Evolutionary conservation across 1,284 basidiomycete genomes (phyloP), one percentile per base, ranked within the genome.

Genomic region (Neolentinus lepideus): DNA sequence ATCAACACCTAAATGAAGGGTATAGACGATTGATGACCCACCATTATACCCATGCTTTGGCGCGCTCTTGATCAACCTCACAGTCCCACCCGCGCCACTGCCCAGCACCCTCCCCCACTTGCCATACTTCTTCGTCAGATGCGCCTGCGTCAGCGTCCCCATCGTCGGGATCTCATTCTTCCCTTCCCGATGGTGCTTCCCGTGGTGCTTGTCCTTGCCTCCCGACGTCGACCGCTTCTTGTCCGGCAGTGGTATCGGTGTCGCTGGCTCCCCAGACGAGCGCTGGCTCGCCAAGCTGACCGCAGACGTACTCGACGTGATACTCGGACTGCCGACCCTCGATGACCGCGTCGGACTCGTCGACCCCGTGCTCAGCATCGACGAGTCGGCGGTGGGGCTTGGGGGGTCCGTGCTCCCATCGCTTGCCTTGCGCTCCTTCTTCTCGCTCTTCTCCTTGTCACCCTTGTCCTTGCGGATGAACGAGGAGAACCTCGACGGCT

Each of bases 41-140:
- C 47, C 47, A 26, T 29, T 29, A 50, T 50, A 50, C 48, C 90
- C 91, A 29, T 81, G 81, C 77, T 94, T 95, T 61, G 68, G 72
- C 63, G 77, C 83, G 56, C 87, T 88, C 75, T 95, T 96, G 74
- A 99, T 97, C 60, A 99, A 80, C 47, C 97, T 84, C 43, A 99
- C 97, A 0, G 97, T 99, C 27, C 97, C 97, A 36, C 97, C 97
- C 1, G 97, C 97, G 48, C 97, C 97, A 11, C 90, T 92, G 14
- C 97, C 97, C 12, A 99, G 83, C 12, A 96, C 85, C 56, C 92
- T 87, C 54, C 96, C 97, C 92, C 96, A 98, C 70, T 99, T 99
- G 61, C 97, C 97, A 66, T 99, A 99, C 79, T 98, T 98, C 75
- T 99, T 98, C 47, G 90, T 79, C 57, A 99, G 76, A 67, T 97